Base-by-base conservation (phyloP, 257 asterid species). In the Hygrophila difformis region DNA sequence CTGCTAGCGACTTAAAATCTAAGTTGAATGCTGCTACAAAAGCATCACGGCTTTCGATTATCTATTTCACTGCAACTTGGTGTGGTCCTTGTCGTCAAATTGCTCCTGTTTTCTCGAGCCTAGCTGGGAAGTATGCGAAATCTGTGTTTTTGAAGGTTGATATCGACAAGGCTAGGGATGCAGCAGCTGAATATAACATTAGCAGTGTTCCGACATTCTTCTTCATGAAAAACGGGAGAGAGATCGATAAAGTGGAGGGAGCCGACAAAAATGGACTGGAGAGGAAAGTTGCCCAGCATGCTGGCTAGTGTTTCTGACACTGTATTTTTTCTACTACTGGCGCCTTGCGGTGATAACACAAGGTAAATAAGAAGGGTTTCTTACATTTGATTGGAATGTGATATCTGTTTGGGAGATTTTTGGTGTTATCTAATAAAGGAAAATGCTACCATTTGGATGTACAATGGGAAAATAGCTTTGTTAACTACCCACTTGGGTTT, bases 61-160 rank as follows among this genome's bases (percentile, higher is more conserved):
- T 88, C 36, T 88, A 84, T 59, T 87, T 83, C 75, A 87, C 86
- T 0, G 92, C 95, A 15, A 64, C 76, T 2, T 83, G 93, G 94
- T 80, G 97, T 29, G 93, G 94, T 18, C 94, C 97, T 13, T 87
- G 93, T 51, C 88, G 85, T 31, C 24, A 56, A 37, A 52, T 83
- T 14, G 45, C 80, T 44, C 97, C 94, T 8, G 60, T 63, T 36
- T 76, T 56, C 71, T 20, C 82, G 8, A 70, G 62, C 60, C 54
- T 76, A 34, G 84, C 95, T 0, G 53, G 31, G 7, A 71, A 76
- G 61, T 63, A 73, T 34, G 78, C 75, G 4, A 74, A 62, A 37
- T 71, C 56, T 1, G 84, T 76, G 24, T 83, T 87, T 51, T 26
- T 87, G 52, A 83, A 80, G 68, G 74, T 64, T 24, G 93, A 87